phyloP scores from a whole-genome alignment of 768 basidiomycete genomes.

The Rhodosporidiobolus sp. region DNA sequence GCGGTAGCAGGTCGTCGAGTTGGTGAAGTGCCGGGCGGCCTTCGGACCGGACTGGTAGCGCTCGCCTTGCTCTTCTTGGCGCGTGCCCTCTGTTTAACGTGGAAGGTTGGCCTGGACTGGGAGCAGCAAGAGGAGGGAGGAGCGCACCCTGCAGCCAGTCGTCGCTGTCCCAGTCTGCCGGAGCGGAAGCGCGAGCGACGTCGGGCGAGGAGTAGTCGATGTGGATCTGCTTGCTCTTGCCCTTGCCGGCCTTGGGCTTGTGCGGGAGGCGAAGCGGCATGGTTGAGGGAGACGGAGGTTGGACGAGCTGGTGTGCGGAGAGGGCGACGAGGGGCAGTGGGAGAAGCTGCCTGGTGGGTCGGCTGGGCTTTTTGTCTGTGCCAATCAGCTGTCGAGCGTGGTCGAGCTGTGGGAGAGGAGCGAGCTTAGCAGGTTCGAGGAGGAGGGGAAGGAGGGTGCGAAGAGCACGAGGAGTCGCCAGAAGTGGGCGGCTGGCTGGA shows the following conservation, averaged over 20 bases:
- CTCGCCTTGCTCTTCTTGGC: conserved; percentile 38
- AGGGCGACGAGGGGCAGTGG: too few species aligned
- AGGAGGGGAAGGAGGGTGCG: too few species aligned
- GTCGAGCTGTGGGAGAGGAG: not conserved
- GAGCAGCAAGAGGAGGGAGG: not conserved
- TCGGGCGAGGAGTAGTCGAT: conserved; percentile 24
- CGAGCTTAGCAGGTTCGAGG: not conserved
- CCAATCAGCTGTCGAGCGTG: too few species aligned
- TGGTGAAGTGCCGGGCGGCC: conserved; percentile 23
- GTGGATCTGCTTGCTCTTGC: conserved; percentile 27
- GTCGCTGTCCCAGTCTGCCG: not conserved
- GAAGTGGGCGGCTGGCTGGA: too few species aligned
- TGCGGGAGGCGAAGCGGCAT: conserved; percentile 12
- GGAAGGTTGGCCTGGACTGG: too few species aligned
- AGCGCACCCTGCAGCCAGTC: conserved; percentile 25
- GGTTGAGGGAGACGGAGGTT: not conserved
- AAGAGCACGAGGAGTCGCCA: too few species aligned
- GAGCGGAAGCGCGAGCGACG: conserved; percentile 10
- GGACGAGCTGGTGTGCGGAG: not conserved
- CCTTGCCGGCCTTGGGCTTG: conserved; percentile 16
- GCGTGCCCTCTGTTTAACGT: conserved; percentile 14
- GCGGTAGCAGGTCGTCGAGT: conserved; percentile 24
- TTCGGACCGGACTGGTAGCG: conserved; percentile 31
- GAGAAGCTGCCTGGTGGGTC: too few species aligned
- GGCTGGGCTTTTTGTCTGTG: too few species aligned